Base-by-base conservation (phyloP, 2,329 filamentous ascomycete species). In the Aspergillus sp. region DNA sequence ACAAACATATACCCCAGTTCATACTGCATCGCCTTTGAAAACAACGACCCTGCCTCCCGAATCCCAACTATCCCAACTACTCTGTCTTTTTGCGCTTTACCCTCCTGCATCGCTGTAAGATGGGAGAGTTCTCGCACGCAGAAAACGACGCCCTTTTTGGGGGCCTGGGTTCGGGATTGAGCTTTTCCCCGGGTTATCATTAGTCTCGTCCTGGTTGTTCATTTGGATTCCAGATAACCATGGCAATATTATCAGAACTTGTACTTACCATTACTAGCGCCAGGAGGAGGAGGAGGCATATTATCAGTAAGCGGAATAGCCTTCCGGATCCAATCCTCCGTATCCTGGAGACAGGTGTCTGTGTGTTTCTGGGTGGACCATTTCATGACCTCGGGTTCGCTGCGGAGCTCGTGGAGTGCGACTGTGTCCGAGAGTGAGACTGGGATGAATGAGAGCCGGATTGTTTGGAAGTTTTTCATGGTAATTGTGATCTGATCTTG, bases 1-100 rank as follows among this genome's bases (percentile, higher is more conserved):
- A 77, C 72, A 52, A 87, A 70, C 74, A 85, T 79, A 68, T 87
- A 88, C 21, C 85, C 85, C 24, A 86, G 55, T 65, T 82, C 83
- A 56, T 56, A 61, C 15, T 45, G 40, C 15, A 49, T 37, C 9
- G 41, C 40, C 4, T 31, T 21, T 6, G 40, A 31, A 2, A 49
- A 40, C 15, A 24, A 31, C 0, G 51, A 47, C 3, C 33, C 15
- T 4, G 19, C 9, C 21, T 48, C n/a, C 4, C 46, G 46, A 14
- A 65, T n/a, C 2, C 58, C 57, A 4, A 58, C 7, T 2, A 47
- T 49, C 3, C 50, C 60, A 35, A 62, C 44, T 1, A 64, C 41
- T 39, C 41, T 47, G 12, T 56, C 53, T 9, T 23, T 3, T n/a
- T 7, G 5, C 15, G 11, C 40, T 23, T 27, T 15, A 11, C n/a